Percentiles rank a stretch among this genome's conserved stretches.
Conservation (phyloP, 1,284 basidiomycete species). For the Fomitiporia mediterranea region DNA sequence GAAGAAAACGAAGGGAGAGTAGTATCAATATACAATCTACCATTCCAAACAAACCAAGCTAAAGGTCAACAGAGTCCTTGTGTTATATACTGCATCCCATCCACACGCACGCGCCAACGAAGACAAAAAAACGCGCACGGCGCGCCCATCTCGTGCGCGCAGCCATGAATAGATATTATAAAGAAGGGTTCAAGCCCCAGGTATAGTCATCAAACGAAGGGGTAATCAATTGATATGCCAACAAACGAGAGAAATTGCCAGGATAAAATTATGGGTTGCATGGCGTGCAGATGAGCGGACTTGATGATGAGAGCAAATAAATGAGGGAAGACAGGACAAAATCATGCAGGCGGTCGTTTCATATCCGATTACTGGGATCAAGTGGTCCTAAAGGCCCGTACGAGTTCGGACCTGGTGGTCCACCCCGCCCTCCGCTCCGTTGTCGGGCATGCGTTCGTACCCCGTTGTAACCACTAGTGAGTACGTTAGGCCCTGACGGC, state of each 20-base stretch:
- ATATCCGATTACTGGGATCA: constrained; percentile 45
- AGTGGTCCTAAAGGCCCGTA: constrained; percentile 78
- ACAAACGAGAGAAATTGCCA: constrained; percentile 5
- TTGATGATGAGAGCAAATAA: constrained; percentile 2
- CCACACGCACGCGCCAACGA: background rate
- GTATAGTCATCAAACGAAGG: constrained; percentile 3
- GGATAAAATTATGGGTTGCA: background rate
- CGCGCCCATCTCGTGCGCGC: constrained; percentile 3
- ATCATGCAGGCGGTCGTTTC: background rate
- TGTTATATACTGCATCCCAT: background rate
- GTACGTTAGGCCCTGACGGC: constrained; percentile 28
- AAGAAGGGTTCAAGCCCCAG: background rate
- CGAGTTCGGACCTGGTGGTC: constrained; percentile 34
- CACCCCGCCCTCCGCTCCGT: constrained; percentile 38
- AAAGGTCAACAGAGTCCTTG: background rate
- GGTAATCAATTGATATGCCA: constrained; percentile 5
- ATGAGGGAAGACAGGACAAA: background rate
- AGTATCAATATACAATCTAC: background rate
- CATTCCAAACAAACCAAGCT: background rate
- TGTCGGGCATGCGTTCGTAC: constrained; percentile 41
- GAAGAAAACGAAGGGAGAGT: background rate
- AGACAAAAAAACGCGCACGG: constrained; percentile 4
- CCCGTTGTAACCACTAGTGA: constrained; percentile 35
- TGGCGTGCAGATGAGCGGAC: background rate
- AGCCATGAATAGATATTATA: background rate